Base-by-base conservation (phyloP, 495 filamentous ascomycete species). In the Lophiostoma macrostomum region DNA sequence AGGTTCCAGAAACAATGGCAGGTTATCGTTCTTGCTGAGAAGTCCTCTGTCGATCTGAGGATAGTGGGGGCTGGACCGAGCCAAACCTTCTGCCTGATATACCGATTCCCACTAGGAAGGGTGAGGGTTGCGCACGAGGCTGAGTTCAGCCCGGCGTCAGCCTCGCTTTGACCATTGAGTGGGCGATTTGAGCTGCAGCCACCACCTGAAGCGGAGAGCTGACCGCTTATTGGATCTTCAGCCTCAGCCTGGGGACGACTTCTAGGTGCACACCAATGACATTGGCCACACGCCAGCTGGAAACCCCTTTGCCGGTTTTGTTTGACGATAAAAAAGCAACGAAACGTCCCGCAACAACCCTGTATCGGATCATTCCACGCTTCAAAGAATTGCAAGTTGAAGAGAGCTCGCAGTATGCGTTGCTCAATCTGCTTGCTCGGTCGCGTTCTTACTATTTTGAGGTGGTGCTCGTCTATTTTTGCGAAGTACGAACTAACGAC, bases 81-180 rank as follows among this genome's bases (percentile, higher is more conserved):
- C 47, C 32, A 50, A 50, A 57, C 54, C 60, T 54, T 55, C 54
- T 63, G 60, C 60, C 60, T 63, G 54, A 50, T 47, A 52, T 57
- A 25, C 53, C 46, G 58, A 62, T 31, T 42, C 40, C 55, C 23
- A 45, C 50, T 60, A 32, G 28, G n/a, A 29, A 5, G 22, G 18
- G 24, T n/a, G n/a, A 35, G 23, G 20, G 41, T 28, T 42, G 60
- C 54, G 44, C 42, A 50, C 60, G 54, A 58, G 54, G 54, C 54
- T 63, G 60, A 50, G 60, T 55, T 58, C 60, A 58, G 60, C 58
- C 60, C 60, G 42, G 27, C 54, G 60, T 63, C 54, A 63, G 60
- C 60, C 60, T 63, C 60, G 60, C 58, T 57, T 48, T 61, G 58
- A 40, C 58, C 53, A 52, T 58, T 50, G 48, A 61, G 52, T 56